Evolutionary conservation across 257 asterid genomes (phyloP).

Genomic region (Parsonsia alboflavescens): DNA sequence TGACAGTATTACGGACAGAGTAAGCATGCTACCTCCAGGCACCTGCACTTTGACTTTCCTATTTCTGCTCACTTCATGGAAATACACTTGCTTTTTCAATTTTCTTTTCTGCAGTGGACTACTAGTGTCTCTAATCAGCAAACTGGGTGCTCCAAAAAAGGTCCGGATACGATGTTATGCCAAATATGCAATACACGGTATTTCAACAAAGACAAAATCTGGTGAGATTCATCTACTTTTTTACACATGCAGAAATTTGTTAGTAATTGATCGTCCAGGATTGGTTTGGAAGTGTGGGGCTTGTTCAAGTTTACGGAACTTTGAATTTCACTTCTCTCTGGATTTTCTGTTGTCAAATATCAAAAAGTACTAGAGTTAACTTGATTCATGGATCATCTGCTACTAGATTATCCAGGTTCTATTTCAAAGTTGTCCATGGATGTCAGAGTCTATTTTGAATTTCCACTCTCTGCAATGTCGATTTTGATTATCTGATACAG

Average conservation of each 20-base stretch:
- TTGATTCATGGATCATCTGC: background rate
- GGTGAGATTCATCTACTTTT: slow-evolving; percentile 37
- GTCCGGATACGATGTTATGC: slow-evolving; percentile 70
- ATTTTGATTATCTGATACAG: background rate
- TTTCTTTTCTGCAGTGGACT: slow-evolving; percentile 52
- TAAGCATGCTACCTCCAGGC: slow-evolving; percentile 28
- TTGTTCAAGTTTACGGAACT: background rate
- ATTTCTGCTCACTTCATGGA: background rate
- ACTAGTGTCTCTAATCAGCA: slow-evolving; percentile 77
- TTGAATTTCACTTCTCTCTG: background rate
- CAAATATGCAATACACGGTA: slow-evolving; percentile 65
- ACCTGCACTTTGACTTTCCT: background rate
- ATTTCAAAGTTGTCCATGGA: background rate
- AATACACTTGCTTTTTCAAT: background rate
- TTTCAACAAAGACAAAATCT: slow-evolving; percentile 36
- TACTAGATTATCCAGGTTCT: background rate
- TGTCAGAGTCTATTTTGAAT: background rate
- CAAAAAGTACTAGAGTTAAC: background rate
- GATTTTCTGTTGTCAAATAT: background rate
- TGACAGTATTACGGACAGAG: slow-evolving; percentile 74
- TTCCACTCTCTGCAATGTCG: background rate
- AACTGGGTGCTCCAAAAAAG: slow-evolving; percentile 76
- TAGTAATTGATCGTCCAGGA: background rate
- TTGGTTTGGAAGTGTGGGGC: background rate
- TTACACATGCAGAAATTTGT: background rate